These are phyloP conservation scores for Penicillium pancosmium DNA, from an alignment of 495 filamentous ascomycete species.

Conservation along the genomic window DNA sequence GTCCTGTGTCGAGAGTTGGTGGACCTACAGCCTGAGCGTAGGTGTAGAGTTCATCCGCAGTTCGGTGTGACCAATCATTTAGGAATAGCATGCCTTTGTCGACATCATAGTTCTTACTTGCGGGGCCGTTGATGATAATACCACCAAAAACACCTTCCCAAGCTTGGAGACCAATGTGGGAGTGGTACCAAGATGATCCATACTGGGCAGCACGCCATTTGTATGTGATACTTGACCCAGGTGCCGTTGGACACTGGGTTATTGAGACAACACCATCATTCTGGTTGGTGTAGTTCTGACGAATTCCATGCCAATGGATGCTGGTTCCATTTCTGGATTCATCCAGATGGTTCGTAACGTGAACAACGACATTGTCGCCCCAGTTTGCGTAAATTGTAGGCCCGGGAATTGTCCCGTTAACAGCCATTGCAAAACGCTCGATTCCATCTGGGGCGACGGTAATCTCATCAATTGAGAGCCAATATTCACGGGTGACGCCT, in stretches of 20 bases:
- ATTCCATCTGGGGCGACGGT: slow-evolving; percentile 74
- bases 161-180: slow-evolving; percentile 67
- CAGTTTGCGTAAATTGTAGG: slow-evolving; percentile 58
- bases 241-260: slow-evolving; percentile 68
- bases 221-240: slow-evolving; percentile 66
- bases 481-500: slow-evolving; percentile 36
- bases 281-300: slow-evolving; percentile 51
- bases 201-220: slow-evolving; percentile 73
- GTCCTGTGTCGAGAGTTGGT: slow-evolving; percentile 41
- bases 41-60: slow-evolving; percentile 23
- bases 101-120: slow-evolving; percentile 65
- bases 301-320: slow-evolving; percentile 56
- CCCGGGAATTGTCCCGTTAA: slow-evolving; percentile 50
- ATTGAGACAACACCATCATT: slow-evolving; percentile 67
- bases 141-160: slow-evolving; percentile 39
- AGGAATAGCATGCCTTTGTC: slow-evolving; percentile 62
- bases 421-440: slow-evolving; percentile 47
- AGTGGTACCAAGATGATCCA: slow-evolving; percentile 82
- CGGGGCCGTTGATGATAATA: slow-evolving; percentile 46
- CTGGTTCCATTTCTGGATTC: slow-evolving; percentile 55
- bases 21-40: slow-evolving; percentile 19
- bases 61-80: slow-evolving; percentile 58
- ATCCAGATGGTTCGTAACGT: slow-evolving; percentile 54
- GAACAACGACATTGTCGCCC: slow-evolving; percentile 52
- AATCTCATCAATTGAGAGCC: slow-evolving; percentile 43